Conservation (phyloP, 2,329 filamentous ascomycete species). For the Colletotrichum tanaceti region DNA sequence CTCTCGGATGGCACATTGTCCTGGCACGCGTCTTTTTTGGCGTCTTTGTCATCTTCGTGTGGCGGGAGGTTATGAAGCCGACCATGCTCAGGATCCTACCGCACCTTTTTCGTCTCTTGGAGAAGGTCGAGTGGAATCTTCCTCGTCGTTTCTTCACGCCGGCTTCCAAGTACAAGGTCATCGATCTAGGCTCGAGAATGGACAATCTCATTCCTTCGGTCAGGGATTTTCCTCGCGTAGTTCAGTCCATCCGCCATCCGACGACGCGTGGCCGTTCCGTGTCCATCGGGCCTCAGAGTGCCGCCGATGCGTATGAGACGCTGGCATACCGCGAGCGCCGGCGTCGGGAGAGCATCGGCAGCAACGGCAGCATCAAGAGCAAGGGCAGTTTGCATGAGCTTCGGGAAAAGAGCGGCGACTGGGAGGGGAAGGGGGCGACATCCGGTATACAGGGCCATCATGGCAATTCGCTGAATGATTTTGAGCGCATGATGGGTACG, state of each 20-base stretch:
- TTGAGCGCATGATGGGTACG: conserved; percentile 80
- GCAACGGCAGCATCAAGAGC: conserved; percentile 61
- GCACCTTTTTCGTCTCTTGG: conserved; percentile 87
- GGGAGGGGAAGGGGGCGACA: conserved; percentile 54
- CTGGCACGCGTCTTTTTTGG: conserved; percentile 79
- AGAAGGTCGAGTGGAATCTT: conserved; percentile 80
- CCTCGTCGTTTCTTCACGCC: conserved; percentile 92
- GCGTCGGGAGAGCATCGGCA: conserved; percentile 65
- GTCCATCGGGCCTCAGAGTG: conserved; percentile 93
- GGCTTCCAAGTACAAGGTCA: conserved; percentile 88
- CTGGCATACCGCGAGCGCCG: conserved; percentile 85
- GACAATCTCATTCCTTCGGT: conserved; percentile 92
- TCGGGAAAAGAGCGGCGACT: conserved; percentile 52
- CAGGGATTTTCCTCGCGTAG: conserved; percentile 85
- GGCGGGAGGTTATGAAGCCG: conserved; percentile 92
- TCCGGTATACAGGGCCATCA: conserved; percentile 57
- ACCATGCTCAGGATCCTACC: conserved; percentile 81
- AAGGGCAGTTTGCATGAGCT: conserved; percentile 59
- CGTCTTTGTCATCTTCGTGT: conserved; percentile 85
- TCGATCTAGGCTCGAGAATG: conserved; percentile 73
- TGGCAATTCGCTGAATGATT: conserved; percentile 66
- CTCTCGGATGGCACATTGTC: conserved; percentile 74
- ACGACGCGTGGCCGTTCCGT: conserved; percentile 78
- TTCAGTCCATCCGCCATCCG: conserved; percentile 84
- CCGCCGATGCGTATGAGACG: conserved; percentile 95